Evolutionary conservation across 129 eudicot species (phyloP).

Genomic region (Chrysanthemum lavandulifolium): DNA sequence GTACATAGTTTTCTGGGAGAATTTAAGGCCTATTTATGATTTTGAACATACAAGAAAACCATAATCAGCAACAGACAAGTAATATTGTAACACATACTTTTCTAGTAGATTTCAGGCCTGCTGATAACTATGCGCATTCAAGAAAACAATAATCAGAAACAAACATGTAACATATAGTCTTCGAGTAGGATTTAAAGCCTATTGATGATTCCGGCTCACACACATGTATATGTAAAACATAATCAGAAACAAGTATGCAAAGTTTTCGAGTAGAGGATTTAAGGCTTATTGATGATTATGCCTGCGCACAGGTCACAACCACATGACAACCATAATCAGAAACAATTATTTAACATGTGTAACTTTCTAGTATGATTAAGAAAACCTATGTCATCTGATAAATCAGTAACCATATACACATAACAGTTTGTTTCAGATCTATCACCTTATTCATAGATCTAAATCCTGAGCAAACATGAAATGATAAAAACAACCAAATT

Average conservation of each 20-base stretch:
- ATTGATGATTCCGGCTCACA: too few relatives aligned
- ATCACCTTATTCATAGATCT: constrained; percentile 29
- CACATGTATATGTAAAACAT: too few relatives aligned
- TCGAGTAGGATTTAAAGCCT: too few relatives aligned
- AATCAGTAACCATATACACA: background rate
- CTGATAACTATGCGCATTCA: too few relatives aligned
- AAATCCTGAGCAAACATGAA: constrained; percentile 17
- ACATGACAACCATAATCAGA: constrained; percentile 2
- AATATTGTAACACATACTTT: too few relatives aligned
- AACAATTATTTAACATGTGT: constrained; percentile 1
- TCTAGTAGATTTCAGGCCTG: too few relatives aligned
- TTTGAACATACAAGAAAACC: too few relatives aligned
- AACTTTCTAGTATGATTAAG: background rate
- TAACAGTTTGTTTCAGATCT: constrained; percentile 1
- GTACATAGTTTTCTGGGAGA: background rate
- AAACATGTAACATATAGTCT: too few relatives aligned
- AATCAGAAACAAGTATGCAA: background rate
- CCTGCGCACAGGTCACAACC: too few relatives aligned
- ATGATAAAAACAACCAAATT: constrained; percentile 3
- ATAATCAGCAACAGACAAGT: too few relatives aligned
- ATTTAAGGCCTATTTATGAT: background rate
- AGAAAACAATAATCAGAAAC: too few relatives aligned
- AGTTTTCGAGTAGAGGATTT: background rate
- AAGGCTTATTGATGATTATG: too few relatives aligned
- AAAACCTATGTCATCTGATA: background rate